Base-by-base conservation (phyloP, 768 basidiomycete species). In the Trametopsis cervina region DNA sequence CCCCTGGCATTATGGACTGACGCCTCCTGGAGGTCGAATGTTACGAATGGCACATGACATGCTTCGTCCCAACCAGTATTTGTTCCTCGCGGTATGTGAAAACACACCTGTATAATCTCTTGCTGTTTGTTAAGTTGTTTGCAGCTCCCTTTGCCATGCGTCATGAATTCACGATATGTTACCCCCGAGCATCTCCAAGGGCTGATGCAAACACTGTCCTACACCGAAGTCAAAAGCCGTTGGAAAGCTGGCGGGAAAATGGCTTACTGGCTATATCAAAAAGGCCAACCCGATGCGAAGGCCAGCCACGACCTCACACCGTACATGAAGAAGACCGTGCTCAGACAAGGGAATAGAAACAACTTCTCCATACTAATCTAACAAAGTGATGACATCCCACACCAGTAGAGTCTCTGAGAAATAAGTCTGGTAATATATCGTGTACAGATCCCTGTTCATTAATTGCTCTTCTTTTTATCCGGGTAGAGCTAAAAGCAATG, bases 151-250 rank as follows among this genome's bases (percentile, higher is more conserved):
- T 70, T 85, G 15, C 83, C 93, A 2, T 96, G 93, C 60, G 73
- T 94, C 12, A 63, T 71, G 23, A 96, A 96, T 63, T 94, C 92
- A 3, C 79, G 93, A 12, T 94, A 93, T 61, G 65, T 89, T 53
- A 77, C 82, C 9, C 69, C 76, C 15, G 73, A 77, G 17, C 75
- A 75, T 39, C 71, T 93, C 5, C 64, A 64, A 20, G 60, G 61
- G 2, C 65, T 90, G 37, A 82, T 90, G 83, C 48, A 59, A 0
- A 57, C 66, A 4, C 60, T 90, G 4, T 89, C 89, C 0, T 93
- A 92, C 59, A 58, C 54, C 0, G 67, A 80, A 58, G 60, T 85
- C 18, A 72, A 75, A 47, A 72, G 71, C 39, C 72, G 75, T 52
- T 87, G 83, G 81, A 80, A 73, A 57, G 59, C 65, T 20, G 78